A percentile compares a stretch with the other conserved stretches of the same genome.
These are phyloP conservation scores for Apium graveolens DNA, from an alignment of 129 eudicot genomes.

Conservation along the genomic window DNA sequence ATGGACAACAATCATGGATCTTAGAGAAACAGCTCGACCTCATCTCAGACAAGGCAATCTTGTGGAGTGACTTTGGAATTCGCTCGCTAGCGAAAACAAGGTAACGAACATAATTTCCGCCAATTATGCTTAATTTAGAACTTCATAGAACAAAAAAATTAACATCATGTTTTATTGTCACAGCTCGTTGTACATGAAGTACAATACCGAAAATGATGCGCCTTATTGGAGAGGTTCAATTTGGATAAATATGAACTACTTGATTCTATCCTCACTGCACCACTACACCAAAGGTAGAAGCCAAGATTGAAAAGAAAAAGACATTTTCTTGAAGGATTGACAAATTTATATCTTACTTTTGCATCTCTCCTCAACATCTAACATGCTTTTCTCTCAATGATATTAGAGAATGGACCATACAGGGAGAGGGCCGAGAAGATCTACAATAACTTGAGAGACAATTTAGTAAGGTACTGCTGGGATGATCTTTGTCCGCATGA, in stretches of 20 bases:
- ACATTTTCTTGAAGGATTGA: background rate
- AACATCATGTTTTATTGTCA: background rate
- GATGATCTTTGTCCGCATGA: background rate
- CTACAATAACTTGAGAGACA: conserved; percentile 70
- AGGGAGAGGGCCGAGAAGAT: conserved; percentile 56
- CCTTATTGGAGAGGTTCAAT: conserved; percentile 98
- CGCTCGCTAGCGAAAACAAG: conserved; percentile 86
- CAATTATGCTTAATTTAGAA: background rate
- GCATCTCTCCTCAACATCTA: background rate
- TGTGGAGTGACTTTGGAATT: conserved; percentile 81
- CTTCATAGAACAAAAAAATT: background rate
- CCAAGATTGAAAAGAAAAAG: background rate
- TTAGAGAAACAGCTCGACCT: conserved; percentile 82
- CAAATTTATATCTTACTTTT: background rate
- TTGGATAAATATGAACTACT: conserved; percentile 96
- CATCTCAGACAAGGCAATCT: conserved; percentile 60
- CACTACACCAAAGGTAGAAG: conserved; percentile 69
- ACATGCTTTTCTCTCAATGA: background rate
- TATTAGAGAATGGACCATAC: conserved; percentile 80
- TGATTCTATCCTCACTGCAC: conserved; percentile 81
- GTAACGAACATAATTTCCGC: conserved; percentile 25
- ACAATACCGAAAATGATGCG: conserved; percentile 91
- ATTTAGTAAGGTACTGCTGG: conserved; percentile 49
- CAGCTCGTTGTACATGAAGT: conserved; percentile 89
- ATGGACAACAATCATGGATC: conserved; percentile 59